phyloP scores from a whole-genome alignment of 129 eudicot species.

The Apium graveolens region DNA sequence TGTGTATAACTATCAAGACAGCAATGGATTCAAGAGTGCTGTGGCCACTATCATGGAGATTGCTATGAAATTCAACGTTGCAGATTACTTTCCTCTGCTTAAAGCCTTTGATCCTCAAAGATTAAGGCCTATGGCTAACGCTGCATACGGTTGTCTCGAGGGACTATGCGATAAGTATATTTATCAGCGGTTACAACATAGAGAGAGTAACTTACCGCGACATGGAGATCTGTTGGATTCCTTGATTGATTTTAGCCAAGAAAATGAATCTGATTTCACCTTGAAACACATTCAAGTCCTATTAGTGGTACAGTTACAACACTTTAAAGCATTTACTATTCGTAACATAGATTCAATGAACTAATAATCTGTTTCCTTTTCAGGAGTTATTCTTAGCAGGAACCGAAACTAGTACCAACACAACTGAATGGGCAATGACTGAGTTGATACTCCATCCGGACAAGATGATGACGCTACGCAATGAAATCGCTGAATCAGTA shows the following conservation, averaged over 20 bases:
- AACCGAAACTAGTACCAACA: constrained; percentile 28
- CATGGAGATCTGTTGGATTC: constrained; percentile 6
- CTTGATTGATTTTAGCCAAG: constrained; percentile 5
- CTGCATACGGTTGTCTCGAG: constrained; percentile 2
- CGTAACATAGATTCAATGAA: background rate
- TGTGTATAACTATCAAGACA: background rate
- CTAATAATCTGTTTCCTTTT: background rate
- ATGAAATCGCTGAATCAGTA: constrained; percentile 24
- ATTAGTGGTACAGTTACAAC: background rate
- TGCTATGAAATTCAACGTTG: background rate
- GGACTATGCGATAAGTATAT: background rate
- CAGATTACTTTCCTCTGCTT: background rate
- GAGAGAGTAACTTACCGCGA: background rate
- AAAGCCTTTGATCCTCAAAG: constrained; percentile 7
- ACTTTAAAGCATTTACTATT: background rate
- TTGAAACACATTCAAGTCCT: constrained; percentile 5
- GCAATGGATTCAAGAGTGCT: constrained; percentile 9
- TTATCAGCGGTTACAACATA: background rate
- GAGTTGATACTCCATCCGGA: constrained; percentile 20
- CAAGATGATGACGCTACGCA: constrained; percentile 15
- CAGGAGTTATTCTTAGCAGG: constrained; percentile 39
- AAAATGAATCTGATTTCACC: constrained; percentile 1
- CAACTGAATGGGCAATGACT: constrained; percentile 40
- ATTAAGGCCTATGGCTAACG: constrained; percentile 1
- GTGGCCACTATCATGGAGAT: background rate